Evolutionary conservation across 257 asterid genomes (phyloP), one percentile per base, ranked within the genome.

Genomic region (Solanum lycopersicoides): DNA sequence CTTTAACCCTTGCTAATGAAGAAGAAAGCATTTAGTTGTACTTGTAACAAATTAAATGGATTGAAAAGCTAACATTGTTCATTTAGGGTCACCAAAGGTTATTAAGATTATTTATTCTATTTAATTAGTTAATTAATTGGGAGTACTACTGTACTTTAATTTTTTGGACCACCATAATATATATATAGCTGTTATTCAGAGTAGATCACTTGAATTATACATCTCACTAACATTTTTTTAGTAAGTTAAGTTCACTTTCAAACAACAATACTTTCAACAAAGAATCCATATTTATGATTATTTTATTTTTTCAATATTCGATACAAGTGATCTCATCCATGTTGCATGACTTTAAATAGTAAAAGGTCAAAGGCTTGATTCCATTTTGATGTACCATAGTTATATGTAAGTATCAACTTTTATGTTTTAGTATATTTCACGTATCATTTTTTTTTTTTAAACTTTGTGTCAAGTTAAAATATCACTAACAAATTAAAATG

Each of bases 21-120:
- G 66, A 79, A 79, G 42, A 79, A 79, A 9, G 25, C 84, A 79
- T 79, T 79, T 88, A 89, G 82, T 66, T 60, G 90, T 88, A 89
- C 89, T 89, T 89, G 88, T 69, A 47, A 89, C 1, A 77, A 72
- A 4, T 63, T 23, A 4, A 10, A 87, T 84, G 63, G 30, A 86
- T 83, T 32, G 87, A 68, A 89, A 91, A 77, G 69, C 69, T 60
- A 77, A 89, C 83, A 65, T 88, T 66, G 89, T 32, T 90, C 88
- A 89, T 85, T 91, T 89, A 82, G 90, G 87, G 92, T 89, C 90
- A 25, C 93, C 92, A 92, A 93, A 32, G 93, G 94, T 88, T 91
- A 88, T 89, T 69, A 86, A 15, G 37, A 37, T 79, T 44, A 45
- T 79, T 79, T 79, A 79, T 79, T 69, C 12, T 68, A 68, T 12